Base-by-base conservation (phyloP, 148 eudicot species). In the Chenopodium quinoa region DNA sequence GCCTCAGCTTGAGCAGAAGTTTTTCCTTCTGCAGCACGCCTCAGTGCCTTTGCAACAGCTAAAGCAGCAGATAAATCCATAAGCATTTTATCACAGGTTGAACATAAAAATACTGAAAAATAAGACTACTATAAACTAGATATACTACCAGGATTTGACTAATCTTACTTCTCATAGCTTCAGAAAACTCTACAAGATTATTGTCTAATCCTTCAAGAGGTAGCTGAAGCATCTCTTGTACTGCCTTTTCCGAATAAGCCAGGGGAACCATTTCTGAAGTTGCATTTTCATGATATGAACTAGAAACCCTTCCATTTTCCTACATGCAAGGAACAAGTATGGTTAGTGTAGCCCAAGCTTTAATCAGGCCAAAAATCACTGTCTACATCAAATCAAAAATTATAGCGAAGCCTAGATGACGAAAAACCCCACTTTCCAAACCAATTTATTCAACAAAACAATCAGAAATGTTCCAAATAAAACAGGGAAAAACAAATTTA, bases 1-100 rank as follows among this genome's bases (percentile, higher is more conserved):
- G 98, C 99, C 84, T 96, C 99, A 71, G 95, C 92, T 87, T 91
- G 97, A 81, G 98, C 99, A 82, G 95, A 88, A 78, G 99, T 98
- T 88, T 96, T 96, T 34, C 95, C 99, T 90, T 96, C 99, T 32
- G 93, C 89, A 44, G 88, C 97, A 81, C 87, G 89, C 82, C 95
- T 90, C 62, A 96, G 86, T 76, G 93, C 91, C 90, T 93, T 96
- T 78, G 93, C 93, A 86, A 96, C 97, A 87, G 98, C 99, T 96
- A 76, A 80, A 86, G 76, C 34, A 77, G 16, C 29, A 76, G 71
- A 73, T 37, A 84, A 76, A 63, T 17, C 27, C 65, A 78, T 75
- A 78, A 83, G 84, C 82, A 85, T 72, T 52, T 71, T 4, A 52
- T 58, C 16, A 52, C 74, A 75, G 22, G 68, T 73, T 48, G 20